These are phyloP conservation scores for Umbelopsis sp. DNA, from an alignment of 371 early-diverging fungal species.

Conservation along the genomic window DNA sequence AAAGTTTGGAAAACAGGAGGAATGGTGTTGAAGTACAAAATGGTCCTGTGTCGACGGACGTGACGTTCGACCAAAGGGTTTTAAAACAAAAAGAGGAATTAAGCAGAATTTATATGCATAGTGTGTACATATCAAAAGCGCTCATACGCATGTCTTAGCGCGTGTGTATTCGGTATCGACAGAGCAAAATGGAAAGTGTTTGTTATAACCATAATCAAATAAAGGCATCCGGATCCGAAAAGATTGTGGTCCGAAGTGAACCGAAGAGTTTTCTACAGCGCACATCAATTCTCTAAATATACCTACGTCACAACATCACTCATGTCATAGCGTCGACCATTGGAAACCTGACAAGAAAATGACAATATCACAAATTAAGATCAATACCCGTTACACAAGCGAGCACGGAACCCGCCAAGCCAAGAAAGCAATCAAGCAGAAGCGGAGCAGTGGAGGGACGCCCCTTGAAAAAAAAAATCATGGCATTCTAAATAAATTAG, in stretches of 20 bases:
- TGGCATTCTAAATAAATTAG: not conserved
- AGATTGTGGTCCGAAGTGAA: not conserved
- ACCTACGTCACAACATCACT: too few relatives aligned
- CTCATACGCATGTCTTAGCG: constrained; percentile 8
- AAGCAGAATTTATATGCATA: not conserved
- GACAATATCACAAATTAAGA: not conserved
- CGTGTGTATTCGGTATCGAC: constrained; percentile 6
- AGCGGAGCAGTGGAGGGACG: not conserved
- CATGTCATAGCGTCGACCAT: too few relatives aligned
- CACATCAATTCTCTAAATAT: not conserved
- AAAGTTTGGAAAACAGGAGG: not conserved
- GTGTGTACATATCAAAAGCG: not conserved
- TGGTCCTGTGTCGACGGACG: not conserved
- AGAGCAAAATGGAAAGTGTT: not conserved
- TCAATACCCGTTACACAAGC: not conserved
- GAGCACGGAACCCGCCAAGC: constrained; percentile 5
- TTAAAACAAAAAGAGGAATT: not conserved
- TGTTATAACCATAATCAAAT: not conserved
- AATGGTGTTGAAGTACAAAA: not conserved
- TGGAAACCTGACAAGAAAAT: too few relatives aligned
- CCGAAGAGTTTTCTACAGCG: not conserved
- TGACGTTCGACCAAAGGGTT: not conserved
- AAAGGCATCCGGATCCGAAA: constrained; percentile 1
- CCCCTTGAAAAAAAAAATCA: not conserved
- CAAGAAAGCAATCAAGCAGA: too few relatives aligned